phyloP scores from a whole-genome alignment of 306 rosid species.

The Cicer judaicum region DNA sequence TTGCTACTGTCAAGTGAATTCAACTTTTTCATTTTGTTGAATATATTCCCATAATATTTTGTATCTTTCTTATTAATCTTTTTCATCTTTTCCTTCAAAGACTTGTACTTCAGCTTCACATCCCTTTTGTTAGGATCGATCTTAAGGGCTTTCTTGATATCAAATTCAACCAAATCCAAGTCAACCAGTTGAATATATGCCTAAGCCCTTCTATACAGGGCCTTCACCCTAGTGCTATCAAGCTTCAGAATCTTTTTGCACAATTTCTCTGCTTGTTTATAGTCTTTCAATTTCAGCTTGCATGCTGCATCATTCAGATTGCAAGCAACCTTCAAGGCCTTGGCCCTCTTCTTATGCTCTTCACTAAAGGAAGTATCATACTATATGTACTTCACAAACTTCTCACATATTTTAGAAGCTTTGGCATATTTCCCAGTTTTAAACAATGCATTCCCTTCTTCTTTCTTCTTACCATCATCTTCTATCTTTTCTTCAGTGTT shows the following conservation, averaged over 20 bases:
- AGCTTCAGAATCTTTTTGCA: constrained; percentile 87
- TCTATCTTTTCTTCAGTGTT: constrained; percentile 72
- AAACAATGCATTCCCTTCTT: constrained; percentile 83
- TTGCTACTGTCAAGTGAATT: too few species aligned
- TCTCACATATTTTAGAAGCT: constrained; percentile 93
- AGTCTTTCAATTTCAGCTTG: constrained; percentile 79
- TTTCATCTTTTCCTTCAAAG: constrained; percentile 78
- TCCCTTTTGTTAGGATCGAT: constrained; percentile 93
- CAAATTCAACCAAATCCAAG: constrained; percentile 85
- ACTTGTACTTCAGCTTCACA: constrained; percentile 78
- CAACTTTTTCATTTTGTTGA: too few species aligned
- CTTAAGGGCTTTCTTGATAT: constrained; percentile 91
- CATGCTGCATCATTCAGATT: constrained; percentile 89
- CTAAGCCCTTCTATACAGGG: constrained; percentile 90
- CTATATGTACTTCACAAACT: constrained; percentile 79
- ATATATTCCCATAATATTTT: neutral
- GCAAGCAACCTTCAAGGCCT: constrained; percentile 81
- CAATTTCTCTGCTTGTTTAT: constrained; percentile 77
- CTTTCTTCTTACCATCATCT: constrained; percentile 86
- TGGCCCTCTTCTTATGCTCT: constrained; percentile 79
- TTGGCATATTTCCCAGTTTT: constrained; percentile 82
- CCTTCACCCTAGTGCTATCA: constrained; percentile 80
- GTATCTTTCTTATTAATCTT: constrained; percentile 75
- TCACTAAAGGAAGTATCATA: constrained; percentile 69
- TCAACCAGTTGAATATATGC: constrained; percentile 76